Base-by-base conservation (phyloP, 106 monocot species). In the Triglochin maritima region DNA sequence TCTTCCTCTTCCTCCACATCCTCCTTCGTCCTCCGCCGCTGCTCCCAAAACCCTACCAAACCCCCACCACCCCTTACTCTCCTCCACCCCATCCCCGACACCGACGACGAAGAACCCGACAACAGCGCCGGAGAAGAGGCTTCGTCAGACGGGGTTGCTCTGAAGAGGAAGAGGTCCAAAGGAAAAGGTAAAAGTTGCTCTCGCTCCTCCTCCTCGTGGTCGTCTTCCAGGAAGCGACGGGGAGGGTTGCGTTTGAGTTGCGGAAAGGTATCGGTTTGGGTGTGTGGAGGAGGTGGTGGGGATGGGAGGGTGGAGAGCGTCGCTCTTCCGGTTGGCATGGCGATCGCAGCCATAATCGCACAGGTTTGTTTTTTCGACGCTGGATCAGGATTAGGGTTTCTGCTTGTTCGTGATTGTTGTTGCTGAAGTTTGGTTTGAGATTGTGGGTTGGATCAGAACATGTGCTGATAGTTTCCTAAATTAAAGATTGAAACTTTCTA, bases 251-350 rank as follows among this genome's bases (percentile, higher is more conserved):
- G 2, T 14, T n/a, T 69, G 67, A 55, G 55, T 2, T 0, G 55
- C 13, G 55, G 69, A 14, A 47, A 44, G 56, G 16, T 2, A 9
- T 15, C 6, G 3, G n/a, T 6, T 48, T 51, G 4, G 9, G 15
- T 16, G 4, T 43, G 4, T 2, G 7, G 6, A 11, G 57, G 69
- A 6, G 44, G 16, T 3, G 41, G n/a, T 15, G 69, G 44, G 4
- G 55, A 17, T 42, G 56, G 10, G 15, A 57, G 13, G 7, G 17
- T 53, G 4, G 29, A 57, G 5, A 16, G 59, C 10, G 47, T 70
- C 43, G 70, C 60, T 17, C 70, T 70, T 46, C 56, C 70, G 10
- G 59, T 70, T 47, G 70, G 70, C 58, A 70, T 70, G 70, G 59
- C 70, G 8, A 60, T 70, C 15, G 70, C 70, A 13, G 70, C 70